Conservation (phyloP, 2,329 filamentous ascomycete species). For the Plenodomus biglobosus region DNA sequence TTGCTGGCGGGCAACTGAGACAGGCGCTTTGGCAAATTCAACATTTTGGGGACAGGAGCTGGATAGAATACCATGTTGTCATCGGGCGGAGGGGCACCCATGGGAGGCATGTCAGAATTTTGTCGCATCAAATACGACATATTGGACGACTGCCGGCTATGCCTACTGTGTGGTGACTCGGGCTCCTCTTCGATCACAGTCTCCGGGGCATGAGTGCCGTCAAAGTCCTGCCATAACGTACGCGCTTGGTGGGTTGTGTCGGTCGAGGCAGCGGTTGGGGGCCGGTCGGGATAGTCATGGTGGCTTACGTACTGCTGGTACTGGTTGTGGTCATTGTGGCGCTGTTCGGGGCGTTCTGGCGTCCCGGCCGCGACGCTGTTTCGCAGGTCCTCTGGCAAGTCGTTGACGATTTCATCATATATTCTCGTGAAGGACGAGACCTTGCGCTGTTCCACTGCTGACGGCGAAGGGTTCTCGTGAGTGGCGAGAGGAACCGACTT, state of each 20-base stretch:
- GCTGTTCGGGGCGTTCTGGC: constrained; percentile 10
- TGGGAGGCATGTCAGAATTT: constrained; percentile 19
- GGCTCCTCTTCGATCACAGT: constrained; percentile 37
- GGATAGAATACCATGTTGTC: constrained; percentile 93
- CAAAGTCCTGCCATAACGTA: constrained; percentile 75
- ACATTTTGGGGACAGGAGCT: constrained; percentile 87
- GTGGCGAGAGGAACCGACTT: constrained; percentile 9
- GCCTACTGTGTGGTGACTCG: constrained; percentile 23
- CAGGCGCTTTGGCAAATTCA: constrained; percentile 86
- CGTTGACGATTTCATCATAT: constrained; percentile 42
- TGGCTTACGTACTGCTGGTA: constrained; percentile 14
- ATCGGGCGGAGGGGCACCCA: constrained; percentile 58
- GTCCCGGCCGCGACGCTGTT: constrained; percentile 19
- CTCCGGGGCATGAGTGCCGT: constrained; percentile 73
- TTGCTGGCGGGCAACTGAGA: constrained; percentile 69
- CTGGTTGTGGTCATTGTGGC: constrained; percentile 3
- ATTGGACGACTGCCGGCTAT: constrained; percentile 25
- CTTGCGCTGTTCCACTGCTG: constrained; percentile 27
- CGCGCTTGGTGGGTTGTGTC: constrained; percentile 67
- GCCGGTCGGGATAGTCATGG: constrained; percentile 47
- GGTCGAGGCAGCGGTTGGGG: constrained; percentile 57
- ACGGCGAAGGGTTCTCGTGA: constrained; percentile 17
- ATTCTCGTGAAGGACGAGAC: constrained; percentile 42
- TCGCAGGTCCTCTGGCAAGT: constrained; percentile 36
- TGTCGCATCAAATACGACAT: constrained; percentile 51